These are phyloP conservation scores for Phialocephala subalpina DNA, from an alignment of 2,329 filamentous ascomycete genomes.

Conservation along the genomic window DNA sequence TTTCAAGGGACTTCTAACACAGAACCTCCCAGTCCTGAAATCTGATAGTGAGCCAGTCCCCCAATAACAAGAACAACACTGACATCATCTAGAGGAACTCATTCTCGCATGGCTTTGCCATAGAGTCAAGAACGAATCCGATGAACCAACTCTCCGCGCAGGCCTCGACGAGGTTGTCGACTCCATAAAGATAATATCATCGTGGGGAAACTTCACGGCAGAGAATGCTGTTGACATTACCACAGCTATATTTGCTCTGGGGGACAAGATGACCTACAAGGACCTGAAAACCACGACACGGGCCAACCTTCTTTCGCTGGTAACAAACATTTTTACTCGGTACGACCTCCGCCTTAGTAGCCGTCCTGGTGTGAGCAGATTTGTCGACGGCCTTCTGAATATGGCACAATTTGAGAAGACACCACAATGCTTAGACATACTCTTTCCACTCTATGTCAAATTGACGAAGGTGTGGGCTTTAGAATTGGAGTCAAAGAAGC, in stretches of 20 bases:
- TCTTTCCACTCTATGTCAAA: slow-evolving; percentile 38
- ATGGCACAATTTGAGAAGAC: slow-evolving; percentile 41
- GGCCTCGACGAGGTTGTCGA: slow-evolving; percentile 34
- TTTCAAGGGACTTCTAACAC: not conserved
- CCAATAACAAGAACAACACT: not conserved
- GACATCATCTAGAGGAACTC: not conserved
- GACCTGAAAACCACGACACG: slow-evolving; percentile 34
- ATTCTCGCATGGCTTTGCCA: slow-evolving; percentile 19
- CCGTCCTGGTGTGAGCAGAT: slow-evolving; percentile 25
- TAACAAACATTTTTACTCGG: slow-evolving; percentile 31
- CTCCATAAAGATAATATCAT: slow-evolving; percentile 25
- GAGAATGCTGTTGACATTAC: slow-evolving; percentile 30
- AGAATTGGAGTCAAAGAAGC: slow-evolving; percentile 14
- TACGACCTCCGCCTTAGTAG: slow-evolving; percentile 28
- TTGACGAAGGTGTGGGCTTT: slow-evolving; percentile 34
- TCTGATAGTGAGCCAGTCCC: not conserved
- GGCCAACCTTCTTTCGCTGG: slow-evolving; percentile 32
- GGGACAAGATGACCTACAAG: slow-evolving; percentile 24
- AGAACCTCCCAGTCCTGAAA: not conserved
- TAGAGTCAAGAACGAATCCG: slow-evolving; percentile 23
- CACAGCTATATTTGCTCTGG: slow-evolving; percentile 32
- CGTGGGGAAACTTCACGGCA: slow-evolving; percentile 29
- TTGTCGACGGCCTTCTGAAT: slow-evolving; percentile 36
- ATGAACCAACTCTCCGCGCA: slow-evolving; percentile 29
- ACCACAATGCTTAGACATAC: slow-evolving; percentile 35